phyloP scores from a whole-genome alignment of 2,329 filamentous ascomycete species.

The Chaetothyriales sp. region DNA sequence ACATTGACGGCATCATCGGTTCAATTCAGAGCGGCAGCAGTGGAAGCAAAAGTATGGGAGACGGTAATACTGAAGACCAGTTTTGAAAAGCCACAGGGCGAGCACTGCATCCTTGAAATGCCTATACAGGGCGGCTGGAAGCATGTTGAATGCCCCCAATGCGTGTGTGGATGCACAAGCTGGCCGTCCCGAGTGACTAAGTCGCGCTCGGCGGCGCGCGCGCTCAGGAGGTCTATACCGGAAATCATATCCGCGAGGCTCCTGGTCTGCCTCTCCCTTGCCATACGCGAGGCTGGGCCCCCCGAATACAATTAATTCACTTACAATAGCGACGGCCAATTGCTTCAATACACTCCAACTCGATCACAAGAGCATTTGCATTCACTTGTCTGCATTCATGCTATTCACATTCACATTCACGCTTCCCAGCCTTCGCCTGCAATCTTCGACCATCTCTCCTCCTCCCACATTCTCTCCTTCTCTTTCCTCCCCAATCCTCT shows the following conservation, averaged over 20 bases:
- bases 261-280: not conserved
- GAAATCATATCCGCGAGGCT: not conserved
- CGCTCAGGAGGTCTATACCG: not conserved
- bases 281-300: not conserved
- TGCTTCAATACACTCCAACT: not conserved
- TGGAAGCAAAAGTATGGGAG: conserved; percentile 82
- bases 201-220: not conserved
- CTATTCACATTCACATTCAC: no score
- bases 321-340: not conserved
- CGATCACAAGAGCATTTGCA: not conserved
- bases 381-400: not conserved
- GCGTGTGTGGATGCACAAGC: no score
- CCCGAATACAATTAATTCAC: not conserved
- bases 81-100: conserved; percentile 6
- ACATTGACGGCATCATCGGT: conserved; percentile 80
- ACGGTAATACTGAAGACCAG: conserved; percentile 68
- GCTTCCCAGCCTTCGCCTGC: not conserved
- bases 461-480: no score
- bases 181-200: not conserved
- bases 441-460: not conserved
- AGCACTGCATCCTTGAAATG: not conserved
- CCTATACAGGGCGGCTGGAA: not conserved
- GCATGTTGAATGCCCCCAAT: not conserved
- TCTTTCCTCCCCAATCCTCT: not conserved
- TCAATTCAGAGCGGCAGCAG: conserved; percentile 84